Percentiles rank a stretch among this genome's conserved stretches.
Conservation (phyloP, 208 protist genomes). For the Lotmaria passim region DNA sequence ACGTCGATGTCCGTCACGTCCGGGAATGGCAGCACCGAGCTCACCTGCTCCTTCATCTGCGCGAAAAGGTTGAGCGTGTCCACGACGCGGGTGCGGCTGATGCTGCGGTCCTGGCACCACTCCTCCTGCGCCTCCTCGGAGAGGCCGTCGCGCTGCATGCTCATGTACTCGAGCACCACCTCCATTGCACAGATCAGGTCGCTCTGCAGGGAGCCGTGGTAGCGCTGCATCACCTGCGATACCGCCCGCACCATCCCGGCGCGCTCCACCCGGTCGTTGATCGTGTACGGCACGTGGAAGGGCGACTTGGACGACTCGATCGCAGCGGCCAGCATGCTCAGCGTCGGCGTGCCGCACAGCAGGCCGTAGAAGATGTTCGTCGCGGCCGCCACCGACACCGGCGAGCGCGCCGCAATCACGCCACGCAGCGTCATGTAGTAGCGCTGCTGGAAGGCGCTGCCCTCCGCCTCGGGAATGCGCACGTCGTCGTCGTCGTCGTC, state of each 20-base stretch:
- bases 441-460: slow-evolving; percentile 30
- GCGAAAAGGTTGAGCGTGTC: slow-evolving; percentile 66
- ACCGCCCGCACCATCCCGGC: slow-evolving; percentile 29
- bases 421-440: slow-evolving; percentile 76
- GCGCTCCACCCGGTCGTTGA: slow-evolving; percentile 45
- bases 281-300: slow-evolving; percentile 74
- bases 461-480: slow-evolving; percentile 9
- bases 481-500: slow-evolving; percentile 20
- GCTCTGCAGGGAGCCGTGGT: slow-evolving; percentile 60
- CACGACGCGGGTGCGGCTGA: slow-evolving; percentile 69
- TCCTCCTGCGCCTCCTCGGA: slow-evolving; percentile 75
- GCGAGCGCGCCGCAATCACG: slow-evolving; percentile 65
- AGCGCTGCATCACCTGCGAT: slow-evolving; percentile 53
- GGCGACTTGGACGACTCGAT: slow-evolving; percentile 67
- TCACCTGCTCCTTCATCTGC: slow-evolving; percentile 81
- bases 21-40: slow-evolving; percentile 59
- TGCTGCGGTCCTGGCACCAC: slow-evolving; percentile 69
- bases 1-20: slow-evolving; percentile 72
- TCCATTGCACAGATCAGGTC: slow-evolving; percentile 66
- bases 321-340: slow-evolving; percentile 69
- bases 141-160: slow-evolving; percentile 75
- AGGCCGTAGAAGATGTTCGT: slow-evolving; percentile 77
- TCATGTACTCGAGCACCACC: slow-evolving; percentile 75
- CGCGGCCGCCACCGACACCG: slow-evolving; percentile 57
- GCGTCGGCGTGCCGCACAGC: slow-evolving; percentile 69